Base-by-base conservation (phyloP, 352 stramenopile genomes). In the Phytophthora tentaculata region DNA sequence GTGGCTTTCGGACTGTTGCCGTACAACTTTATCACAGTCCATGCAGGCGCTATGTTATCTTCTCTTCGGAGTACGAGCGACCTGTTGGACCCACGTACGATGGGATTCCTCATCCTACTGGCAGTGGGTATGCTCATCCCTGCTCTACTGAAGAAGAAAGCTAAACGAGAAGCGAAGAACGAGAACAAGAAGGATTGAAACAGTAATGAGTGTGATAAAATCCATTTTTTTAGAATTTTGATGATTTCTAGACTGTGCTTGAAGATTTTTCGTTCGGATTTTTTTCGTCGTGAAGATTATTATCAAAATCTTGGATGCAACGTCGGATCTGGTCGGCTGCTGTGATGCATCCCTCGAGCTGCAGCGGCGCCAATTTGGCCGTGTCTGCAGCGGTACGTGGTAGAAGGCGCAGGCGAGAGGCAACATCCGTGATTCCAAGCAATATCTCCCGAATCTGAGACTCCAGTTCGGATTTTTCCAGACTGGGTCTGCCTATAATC, bases 11-110 rank as follows among this genome's bases (percentile, higher is more conserved):
- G 88, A 2, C 76, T 96, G 53, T 71, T 94, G 70, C 86, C 86
- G 20, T 95, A 95, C 74, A 95, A 93, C 67, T 91, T 92, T 47
- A 81, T 93, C 56, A 95, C 86, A 17, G 84, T 92, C 7, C 74
- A 95, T 56, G 86, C 86, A 1, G 86, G 86, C 17, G 82, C 80
- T 9, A 91, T 92, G 86, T 63, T 96, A 12, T 88, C 84, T 23
- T 84, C 77, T n/a, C 73, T 96, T 28, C 56, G 60, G 28, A 89
- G 77, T 57, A 88, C 85, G 14, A 83, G 80, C 23, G 86, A 94
- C 48, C 62, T 94, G 50, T 63, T 94, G 48, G 81, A 92, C 50
- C 69, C 73, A 16, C 69, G 71, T 6, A 90, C 84, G 0, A 71
- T 92, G 35, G 86, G 79, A 3, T 80, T 82, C 50, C 65, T 94